Evolutionary conservation across 805 yeast genomes (phyloP), one percentile per base, ranked within the genome.

Genomic region (Ogataea wickerhamii): DNA sequence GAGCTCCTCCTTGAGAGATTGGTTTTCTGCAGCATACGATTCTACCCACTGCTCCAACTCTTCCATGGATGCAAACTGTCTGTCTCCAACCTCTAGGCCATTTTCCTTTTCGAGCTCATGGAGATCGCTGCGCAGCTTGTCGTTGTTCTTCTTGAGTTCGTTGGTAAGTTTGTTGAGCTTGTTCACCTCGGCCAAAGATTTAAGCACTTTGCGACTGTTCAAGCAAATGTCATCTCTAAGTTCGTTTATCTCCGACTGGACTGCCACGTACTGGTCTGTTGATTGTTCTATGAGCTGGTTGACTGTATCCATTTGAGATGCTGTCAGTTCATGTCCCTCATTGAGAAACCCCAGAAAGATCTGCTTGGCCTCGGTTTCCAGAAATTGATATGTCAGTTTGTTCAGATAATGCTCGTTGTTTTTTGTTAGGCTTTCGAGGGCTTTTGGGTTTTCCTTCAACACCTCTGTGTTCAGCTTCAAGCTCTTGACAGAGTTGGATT

Each of bases 341-440:
- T 76, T 61, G 7, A 82, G 60, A 19, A 66, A 63, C 25, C 83
- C 60, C 25, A 83, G 60, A 56, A 83, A 82, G 55, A 75, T 73
- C 46, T 81, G 85, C 44, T 83, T 74, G 4, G 87, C 72, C 45
- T 81, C 88, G 50, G 81, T 84, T 54, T 83, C 91, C 28, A 81
- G 55, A 52, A 78, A 83, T 39, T 79, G 72, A 44, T 80, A 80
- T 49, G 80, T 78, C 28, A 82, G 62, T 41, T 80, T 71, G 13
- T 73, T 70, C 41, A 74, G 73, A 18, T 70, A 52, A 44, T 68
- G 68, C 41, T 66, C 64, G 39, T 66, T 66, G 28, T 54, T 49
- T 25, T 43, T 43, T 16, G 53, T 44, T 14, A 46, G 35, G 13
- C 40, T 40, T 2, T 41, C 40, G 5, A 48, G 36, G 6, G 48